A percentile compares a stretch with the other conserved stretches of the same genome.
phyloP scores from a whole-genome alignment of 305 asterid species.

The Caryopteris hybrid region DNA sequence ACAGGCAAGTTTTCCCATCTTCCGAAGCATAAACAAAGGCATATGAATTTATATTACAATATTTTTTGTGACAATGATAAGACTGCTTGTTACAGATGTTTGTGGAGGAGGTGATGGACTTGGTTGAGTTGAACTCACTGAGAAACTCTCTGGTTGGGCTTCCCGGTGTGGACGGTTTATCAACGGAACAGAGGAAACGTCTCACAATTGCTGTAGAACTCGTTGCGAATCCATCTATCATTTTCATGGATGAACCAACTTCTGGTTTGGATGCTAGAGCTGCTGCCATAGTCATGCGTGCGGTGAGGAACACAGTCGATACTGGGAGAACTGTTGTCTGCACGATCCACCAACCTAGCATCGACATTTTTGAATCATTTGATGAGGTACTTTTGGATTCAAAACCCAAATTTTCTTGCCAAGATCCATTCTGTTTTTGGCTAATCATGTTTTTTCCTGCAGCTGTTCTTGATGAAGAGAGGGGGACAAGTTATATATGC shows the following conservation, averaged over 20 bases:
- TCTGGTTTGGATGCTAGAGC: conserved; percentile 61
- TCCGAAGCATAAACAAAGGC: background rate
- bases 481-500: conserved; percentile 44
- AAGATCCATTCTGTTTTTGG: background rate
- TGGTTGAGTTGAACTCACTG: conserved; percentile 36
- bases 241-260: conserved; percentile 63
- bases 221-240: conserved; percentile 48
- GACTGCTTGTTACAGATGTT: conserved; percentile 28
- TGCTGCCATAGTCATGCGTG: conserved; percentile 59
- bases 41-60: background rate
- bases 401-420: background rate
- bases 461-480: conserved; percentile 43
- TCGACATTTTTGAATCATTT: conserved; percentile 55
- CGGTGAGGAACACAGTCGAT: conserved; percentile 44
- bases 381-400: conserved; percentile 34
- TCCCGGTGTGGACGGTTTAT: conserved; percentile 49
- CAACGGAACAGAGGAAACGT: conserved; percentile 54
- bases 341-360: conserved; percentile 66
- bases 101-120: conserved; percentile 51
- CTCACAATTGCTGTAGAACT: conserved; percentile 54
- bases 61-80: background rate
- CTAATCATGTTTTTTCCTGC: background rate
- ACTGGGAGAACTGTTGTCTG: conserved; percentile 58
- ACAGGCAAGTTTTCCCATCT: conserved; percentile 7
- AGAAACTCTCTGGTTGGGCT: conserved; percentile 41